Evolutionary conservation across 2,329 filamentous ascomycete species (phyloP), one percentile per base, ranked within the genome.

Genomic region (Pseudogymnoascus sp.): DNA sequence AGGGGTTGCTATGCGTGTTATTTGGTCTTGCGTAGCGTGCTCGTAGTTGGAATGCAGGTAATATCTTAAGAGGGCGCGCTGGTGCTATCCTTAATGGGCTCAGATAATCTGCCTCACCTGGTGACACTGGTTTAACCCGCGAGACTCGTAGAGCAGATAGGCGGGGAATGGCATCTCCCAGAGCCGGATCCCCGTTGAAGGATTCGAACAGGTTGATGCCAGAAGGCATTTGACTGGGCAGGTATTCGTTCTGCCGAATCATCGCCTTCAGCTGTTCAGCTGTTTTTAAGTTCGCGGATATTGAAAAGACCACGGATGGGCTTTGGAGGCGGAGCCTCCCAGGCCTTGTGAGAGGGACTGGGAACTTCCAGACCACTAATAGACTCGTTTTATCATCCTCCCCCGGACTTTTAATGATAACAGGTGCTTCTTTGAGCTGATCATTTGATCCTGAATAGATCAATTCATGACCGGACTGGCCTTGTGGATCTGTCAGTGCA

Each of bases 151-250:
- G 79, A 4, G 90, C 88, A 8, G 89, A 91, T 1, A 95, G 79
- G 31, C 84, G 83, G 55, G 90, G 88, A 25, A 85, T 76, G 37
- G 86, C 84, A 37, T 68, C 68, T 14, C 77, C 78, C 16, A 91
- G 77, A 25, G 81, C 81, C 21, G 86, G 83, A 70, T 92, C 89
- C 65, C 79, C 79, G 61, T 82, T 80, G 65, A 93, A 89, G 2
- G 90, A 83, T 70, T 90, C 87, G 12, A 95, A 82, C n/a, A 93
- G 78, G 72, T 93, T 95, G 65, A 90, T 79, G 1, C 88, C 87
- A 5, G 87, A 82, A 0, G 90, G 86, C 25, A 87, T 75, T 63
- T 86, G 84, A 70, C 87, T 90, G 37, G 84, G 83, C 33, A 93
- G 80, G 70, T 91, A 91, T 61, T 88, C 86, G 63, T 83, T 79